phyloP scores from a whole-genome alignment of 306 rosid species.

The Rubus parviflorus region DNA sequence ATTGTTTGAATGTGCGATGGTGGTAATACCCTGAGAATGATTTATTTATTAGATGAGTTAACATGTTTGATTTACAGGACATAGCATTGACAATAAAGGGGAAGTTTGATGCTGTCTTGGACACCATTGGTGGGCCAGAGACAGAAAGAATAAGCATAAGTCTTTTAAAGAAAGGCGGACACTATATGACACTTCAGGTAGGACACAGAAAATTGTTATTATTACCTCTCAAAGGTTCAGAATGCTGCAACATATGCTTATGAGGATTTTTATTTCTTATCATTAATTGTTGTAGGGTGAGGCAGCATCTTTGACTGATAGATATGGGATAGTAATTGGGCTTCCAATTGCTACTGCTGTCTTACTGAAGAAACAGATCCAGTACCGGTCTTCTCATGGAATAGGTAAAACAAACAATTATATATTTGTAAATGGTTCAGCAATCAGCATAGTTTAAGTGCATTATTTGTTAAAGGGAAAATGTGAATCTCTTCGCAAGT shows the following conservation, averaged over 20 bases:
- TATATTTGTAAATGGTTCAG: not conserved
- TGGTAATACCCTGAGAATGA: conserved; percentile 1
- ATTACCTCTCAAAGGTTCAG: not conserved
- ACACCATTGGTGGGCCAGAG: conserved; percentile 82
- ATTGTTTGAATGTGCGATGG: not conserved
- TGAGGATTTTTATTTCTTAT: conserved; percentile 18
- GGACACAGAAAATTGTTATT: conserved; percentile 25
- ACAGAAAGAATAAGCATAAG: conserved; percentile 73
- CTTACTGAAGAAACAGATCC: conserved; percentile 60
- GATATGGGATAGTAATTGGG: conserved; percentile 67
- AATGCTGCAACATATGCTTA: conserved; percentile 10
- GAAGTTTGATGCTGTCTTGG: conserved; percentile 91
- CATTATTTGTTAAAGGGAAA: not conserved
- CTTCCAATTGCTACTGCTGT: conserved; percentile 64
- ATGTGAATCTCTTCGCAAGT: not conserved
- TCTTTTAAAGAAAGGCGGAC: conserved; percentile 85
- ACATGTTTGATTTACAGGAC: conserved; percentile 44
- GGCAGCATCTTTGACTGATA: conserved; percentile 82
- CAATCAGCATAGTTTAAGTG: not conserved
- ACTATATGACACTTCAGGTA: conserved; percentile 99
- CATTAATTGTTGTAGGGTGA: conserved; percentile 62
- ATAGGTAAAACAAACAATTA: conserved; percentile 58
- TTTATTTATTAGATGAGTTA: not conserved
- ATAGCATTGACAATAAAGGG: conserved; percentile 69
- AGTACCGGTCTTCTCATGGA: conserved; percentile 62